These are phyloP conservation scores for Penicillium ucsense DNA, from an alignment of 495 filamentous ascomycete genomes.

Conservation along the genomic window DNA sequence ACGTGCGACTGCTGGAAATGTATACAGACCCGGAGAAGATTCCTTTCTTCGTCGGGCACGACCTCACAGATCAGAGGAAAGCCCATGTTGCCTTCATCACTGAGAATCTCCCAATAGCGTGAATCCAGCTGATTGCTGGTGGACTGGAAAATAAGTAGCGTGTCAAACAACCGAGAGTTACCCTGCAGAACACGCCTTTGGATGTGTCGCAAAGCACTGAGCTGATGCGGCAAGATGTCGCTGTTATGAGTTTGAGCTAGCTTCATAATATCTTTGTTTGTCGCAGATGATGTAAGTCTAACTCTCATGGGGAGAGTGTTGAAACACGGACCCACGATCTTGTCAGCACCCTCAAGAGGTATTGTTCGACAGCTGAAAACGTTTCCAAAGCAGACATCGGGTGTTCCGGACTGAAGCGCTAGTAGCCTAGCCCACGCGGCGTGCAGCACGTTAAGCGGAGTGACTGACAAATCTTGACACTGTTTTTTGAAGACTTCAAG, in stretches of 20 bases:
- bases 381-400: slow-evolving; percentile 74
- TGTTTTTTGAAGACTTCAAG: slow-evolving; percentile 36
- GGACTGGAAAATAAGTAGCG: slow-evolving; percentile 64
- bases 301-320: slow-evolving; percentile 69
- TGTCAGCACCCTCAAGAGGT: slow-evolving; percentile 50
- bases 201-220: slow-evolving; percentile 52
- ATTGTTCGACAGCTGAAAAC: slow-evolving; percentile 65
- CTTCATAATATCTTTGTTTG: slow-evolving; percentile 42
- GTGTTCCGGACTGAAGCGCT: slow-evolving; percentile 34
- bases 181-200: slow-evolving; percentile 39
- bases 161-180: slow-evolving; percentile 56
- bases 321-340: slow-evolving; percentile 72
- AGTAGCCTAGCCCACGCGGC: slow-evolving; percentile 58
- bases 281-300: slow-evolving; percentile 27
- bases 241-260: slow-evolving; percentile 48
- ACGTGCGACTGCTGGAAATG: slow-evolving; percentile 30
- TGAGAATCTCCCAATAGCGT: slow-evolving; percentile 52
- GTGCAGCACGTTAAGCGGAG: slow-evolving; percentile 56
- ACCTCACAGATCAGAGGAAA: slow-evolving; percentile 63
- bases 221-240: slow-evolving; percentile 51
- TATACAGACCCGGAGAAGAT: slow-evolving; percentile 23
- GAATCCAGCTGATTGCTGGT: slow-evolving; percentile 38
- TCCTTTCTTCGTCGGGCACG: slow-evolving; percentile 37
- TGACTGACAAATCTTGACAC: slow-evolving; percentile 43
- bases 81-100: slow-evolving; percentile 69